Evolutionary conservation across 805 yeast species (phyloP).

Genomic region (Ogataea angusta): DNA sequence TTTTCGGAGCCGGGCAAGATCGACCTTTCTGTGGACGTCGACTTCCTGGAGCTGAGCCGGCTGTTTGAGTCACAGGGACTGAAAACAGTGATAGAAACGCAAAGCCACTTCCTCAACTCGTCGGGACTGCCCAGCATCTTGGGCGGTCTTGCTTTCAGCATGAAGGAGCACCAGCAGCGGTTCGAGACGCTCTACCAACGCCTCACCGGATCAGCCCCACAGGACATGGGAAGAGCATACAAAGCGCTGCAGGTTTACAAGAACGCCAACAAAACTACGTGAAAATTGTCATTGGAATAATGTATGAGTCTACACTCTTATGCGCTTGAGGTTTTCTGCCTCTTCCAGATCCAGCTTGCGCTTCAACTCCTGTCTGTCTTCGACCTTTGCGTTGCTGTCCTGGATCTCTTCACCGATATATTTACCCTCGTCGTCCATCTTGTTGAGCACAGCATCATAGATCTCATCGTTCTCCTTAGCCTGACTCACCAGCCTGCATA

Average conservation of each 20-base stretch:
- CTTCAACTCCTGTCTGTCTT: constrained; percentile 3
- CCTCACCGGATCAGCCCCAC: constrained; percentile 55
- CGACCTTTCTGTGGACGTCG: constrained; percentile 82
- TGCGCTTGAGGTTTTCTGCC: constrained; percentile 9
- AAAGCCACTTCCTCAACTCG: constrained; percentile 74
- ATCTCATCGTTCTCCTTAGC: constrained; percentile 55
- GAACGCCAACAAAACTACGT: background rate
- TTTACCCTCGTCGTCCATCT: constrained; percentile 37
- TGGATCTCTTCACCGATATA: constrained; percentile 9
- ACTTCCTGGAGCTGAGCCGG: constrained; percentile 56
- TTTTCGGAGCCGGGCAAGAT: constrained; percentile 74
- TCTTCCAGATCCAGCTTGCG: constrained; percentile 5
- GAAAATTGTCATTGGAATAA: background rate
- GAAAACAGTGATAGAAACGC: constrained; percentile 39
- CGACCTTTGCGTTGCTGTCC: constrained; percentile 1
- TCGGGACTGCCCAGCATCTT: constrained; percentile 74
- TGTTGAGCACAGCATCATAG: constrained; percentile 31
- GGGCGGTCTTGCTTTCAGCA: constrained; percentile 48
- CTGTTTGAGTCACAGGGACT: constrained; percentile 30
- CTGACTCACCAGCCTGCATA: constrained; percentile 55
- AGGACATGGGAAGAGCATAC: constrained; percentile 73
- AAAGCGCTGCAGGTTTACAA: constrained; percentile 48
- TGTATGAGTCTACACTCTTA: constrained; percentile 2
- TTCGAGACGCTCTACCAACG: constrained; percentile 58
- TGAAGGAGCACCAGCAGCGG: constrained; percentile 44